Percentiles rank a stretch among this genome's conserved stretches.
These are phyloP conservation scores for Tuber brumale DNA, from an alignment of 495 filamentous ascomycete species.

Conservation along the genomic window DNA sequence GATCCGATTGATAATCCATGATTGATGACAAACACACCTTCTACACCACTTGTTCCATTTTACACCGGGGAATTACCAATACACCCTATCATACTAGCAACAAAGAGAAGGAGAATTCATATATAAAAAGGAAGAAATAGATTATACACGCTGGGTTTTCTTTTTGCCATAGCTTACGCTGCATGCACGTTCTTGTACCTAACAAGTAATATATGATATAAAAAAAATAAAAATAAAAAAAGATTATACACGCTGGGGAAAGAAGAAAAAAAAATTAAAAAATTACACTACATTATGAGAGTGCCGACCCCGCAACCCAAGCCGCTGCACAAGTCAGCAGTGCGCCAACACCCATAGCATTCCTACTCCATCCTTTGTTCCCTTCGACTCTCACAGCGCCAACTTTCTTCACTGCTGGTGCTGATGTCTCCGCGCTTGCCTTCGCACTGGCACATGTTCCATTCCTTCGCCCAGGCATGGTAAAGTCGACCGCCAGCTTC, in stretches of 20 bases:
- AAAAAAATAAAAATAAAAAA: background rate
- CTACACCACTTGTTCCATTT: background rate
- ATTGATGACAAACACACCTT: background rate
- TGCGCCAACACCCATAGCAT: slow-evolving; percentile 37
- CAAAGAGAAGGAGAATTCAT: background rate
- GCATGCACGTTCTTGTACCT: no score
- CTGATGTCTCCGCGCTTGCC: slow-evolving; percentile 30
- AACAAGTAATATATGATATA: no score
- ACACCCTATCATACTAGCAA: background rate
- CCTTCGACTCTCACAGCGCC: slow-evolving; percentile 38
- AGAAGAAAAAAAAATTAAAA: background rate
- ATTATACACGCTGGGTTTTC: background rate
- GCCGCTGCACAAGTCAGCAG: slow-evolving; percentile 33
- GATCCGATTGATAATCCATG: slow-evolving; percentile 3
- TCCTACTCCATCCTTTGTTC: slow-evolving; percentile 34
- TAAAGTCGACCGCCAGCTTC: slow-evolving; percentile 41
- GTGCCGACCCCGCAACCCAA: slow-evolving; percentile 40
- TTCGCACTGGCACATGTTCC: slow-evolving; percentile 14
- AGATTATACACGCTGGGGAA: background rate
- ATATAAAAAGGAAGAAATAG: background rate
- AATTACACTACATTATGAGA: slow-evolving; percentile 11
- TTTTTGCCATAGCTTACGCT: no score
- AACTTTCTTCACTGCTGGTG: slow-evolving; percentile 27
- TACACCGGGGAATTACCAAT: background rate
- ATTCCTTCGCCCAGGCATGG: slow-evolving; percentile 19